Evolutionary conservation across 2,329 filamentous ascomycete species (phyloP), one percentile per base, ranked within the genome.

Genomic region (Plectosphaerella sp.): DNA sequence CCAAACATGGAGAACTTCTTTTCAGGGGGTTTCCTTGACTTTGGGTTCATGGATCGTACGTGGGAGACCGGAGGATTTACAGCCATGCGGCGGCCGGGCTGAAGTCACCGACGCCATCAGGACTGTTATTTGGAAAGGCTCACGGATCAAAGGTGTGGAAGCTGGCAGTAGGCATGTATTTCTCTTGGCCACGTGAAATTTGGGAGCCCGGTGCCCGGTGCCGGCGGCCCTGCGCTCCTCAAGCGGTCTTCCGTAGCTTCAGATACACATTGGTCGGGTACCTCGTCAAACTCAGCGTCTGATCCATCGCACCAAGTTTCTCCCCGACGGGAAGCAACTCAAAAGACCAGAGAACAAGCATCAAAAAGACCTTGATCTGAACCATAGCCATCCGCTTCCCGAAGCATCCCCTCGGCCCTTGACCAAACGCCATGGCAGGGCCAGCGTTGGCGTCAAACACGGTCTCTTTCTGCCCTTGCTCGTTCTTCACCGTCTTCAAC

Each of bases 291-390:
- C 62, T 59, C 14, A 52, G 36, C 9, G 60, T 54, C 3, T 59
- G 61, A 42, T 56, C 52, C 1, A 48, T 51, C 9, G 59, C 54
- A 36, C 64, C 50, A 16, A 52, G 18, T 41, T 52, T 47, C 3
- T 20, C 14, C 20, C 48, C 28, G 33, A 39, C 9, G 4, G 48
- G 66, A 47, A 51, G 18, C 22, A 64, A 46, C 45, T 62, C 58
- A 39, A 63, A 65, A n/a, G 54, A 59, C 63, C 63, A 66, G n/a
- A 65, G 41, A 14, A 66, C 42, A 12, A 67, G 45, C 5, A 54
- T 53, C 1, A 61, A 10, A 12, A 61, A 33, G 2, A 65, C 52
- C 22, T 57, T 58, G 52, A 69, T n/a, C 56, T 69, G 61, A 6
- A 67, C 18, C 37, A 64, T 61, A 8, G 64, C 62, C 50, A 68